A percentile compares a stretch with the other conserved stretches of the same genome.
Evolutionary conservation across 2,329 filamentous ascomycete genomes (phyloP).

Genomic region (Sporothrix humicola): DNA sequence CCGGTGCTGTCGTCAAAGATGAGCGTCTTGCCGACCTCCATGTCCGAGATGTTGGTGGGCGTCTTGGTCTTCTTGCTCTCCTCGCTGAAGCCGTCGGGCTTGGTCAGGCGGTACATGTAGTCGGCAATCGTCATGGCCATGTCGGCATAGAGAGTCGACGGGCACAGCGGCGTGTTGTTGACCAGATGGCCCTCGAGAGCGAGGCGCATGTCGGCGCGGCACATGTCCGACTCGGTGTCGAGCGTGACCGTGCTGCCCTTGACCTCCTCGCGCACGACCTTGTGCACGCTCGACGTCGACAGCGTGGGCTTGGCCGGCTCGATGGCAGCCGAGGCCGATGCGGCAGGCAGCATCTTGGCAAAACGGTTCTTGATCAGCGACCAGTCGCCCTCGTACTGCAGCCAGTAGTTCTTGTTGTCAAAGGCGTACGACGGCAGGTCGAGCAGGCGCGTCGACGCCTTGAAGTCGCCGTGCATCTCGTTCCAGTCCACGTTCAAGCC

Average conservation of each 20-base stretch:
- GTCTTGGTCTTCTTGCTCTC: conserved; percentile 47
- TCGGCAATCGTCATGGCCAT: conserved; percentile 63
- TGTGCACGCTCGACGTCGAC: conserved; percentile 69
- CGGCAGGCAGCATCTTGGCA: conserved; percentile 43
- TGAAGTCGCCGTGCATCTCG: conserved; percentile 66
- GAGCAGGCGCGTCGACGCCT: conserved; percentile 54
- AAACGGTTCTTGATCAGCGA: conserved; percentile 71
- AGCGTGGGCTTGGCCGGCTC: conserved; percentile 60
- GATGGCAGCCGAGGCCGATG: conserved; percentile 41
- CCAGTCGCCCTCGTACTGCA: conserved; percentile 71
- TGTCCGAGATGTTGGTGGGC: conserved; percentile 67
- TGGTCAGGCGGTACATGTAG: conserved; percentile 69
- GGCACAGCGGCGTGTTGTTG: conserved; percentile 69
- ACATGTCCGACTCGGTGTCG: conserved; percentile 69
- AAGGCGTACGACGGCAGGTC: conserved; percentile 72
- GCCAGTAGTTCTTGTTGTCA: conserved; percentile 75
- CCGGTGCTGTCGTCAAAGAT: conserved; percentile 58
- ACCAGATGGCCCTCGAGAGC: conserved; percentile 69
- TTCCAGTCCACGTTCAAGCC: conserved; percentile 72
- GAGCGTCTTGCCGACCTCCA: conserved; percentile 73
- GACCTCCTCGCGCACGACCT: conserved; percentile 66
- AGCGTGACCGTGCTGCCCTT: conserved; percentile 64
- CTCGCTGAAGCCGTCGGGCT: conserved; percentile 52
- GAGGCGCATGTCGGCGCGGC: conserved; percentile 65
- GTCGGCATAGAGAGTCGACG: conserved; percentile 61